These are phyloP conservation scores for Sporothrix pseudoabietina DNA, from an alignment of 2,329 filamentous ascomycete genomes.

Conservation along the genomic window DNA sequence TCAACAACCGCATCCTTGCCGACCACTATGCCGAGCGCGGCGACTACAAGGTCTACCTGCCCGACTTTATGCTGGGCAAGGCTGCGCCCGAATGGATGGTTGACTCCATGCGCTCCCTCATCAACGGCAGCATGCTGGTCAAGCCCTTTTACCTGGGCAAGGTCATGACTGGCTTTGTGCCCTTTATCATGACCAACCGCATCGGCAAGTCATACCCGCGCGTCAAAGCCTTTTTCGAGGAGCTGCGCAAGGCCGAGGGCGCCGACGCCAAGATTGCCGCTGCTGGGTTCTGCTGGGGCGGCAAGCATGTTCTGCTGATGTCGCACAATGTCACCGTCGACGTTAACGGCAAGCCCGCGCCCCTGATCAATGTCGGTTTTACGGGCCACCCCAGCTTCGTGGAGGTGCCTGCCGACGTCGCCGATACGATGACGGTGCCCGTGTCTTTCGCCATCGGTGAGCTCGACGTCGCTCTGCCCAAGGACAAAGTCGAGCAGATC, in stretches of 20 bases:
- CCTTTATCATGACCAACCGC: slow-evolving; percentile 42
- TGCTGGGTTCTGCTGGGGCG: slow-evolving; percentile 67
- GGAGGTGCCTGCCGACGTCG: slow-evolving; percentile 50
- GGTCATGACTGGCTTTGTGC: slow-evolving; percentile 38
- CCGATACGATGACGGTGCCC: slow-evolving; percentile 50
- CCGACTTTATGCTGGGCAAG: slow-evolving; percentile 55
- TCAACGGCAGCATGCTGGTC: slow-evolving; percentile 36
- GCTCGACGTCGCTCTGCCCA: slow-evolving; percentile 46
- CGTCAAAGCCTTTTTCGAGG: slow-evolving; percentile 45
- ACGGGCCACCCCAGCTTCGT: slow-evolving; percentile 57
- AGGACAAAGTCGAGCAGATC: slow-evolving; percentile 42
- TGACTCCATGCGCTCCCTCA: slow-evolving; percentile 38
- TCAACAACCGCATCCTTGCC: slow-evolving; percentile 56
- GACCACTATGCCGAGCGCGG: slow-evolving; percentile 57
- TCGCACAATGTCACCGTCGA: slow-evolving; percentile 40
- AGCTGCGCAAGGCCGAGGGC: slow-evolving; percentile 43
- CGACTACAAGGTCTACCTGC: slow-evolving; percentile 55
- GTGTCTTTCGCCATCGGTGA: slow-evolving; percentile 52
- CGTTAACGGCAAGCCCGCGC: slow-evolving; percentile 36
- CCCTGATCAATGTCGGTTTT: slow-evolving; percentile 56
- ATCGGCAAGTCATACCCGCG: slow-evolving; percentile 41
- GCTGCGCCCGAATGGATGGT: slow-evolving; percentile 41
- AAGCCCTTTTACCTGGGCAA: slow-evolving; percentile 41
- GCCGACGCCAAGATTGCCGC: slow-evolving; percentile 47
- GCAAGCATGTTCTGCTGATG: slow-evolving; percentile 56